These are phyloP conservation scores for Entoloma clypeatum DNA, from an alignment of 1,284 basidiomycete species.

Conservation along the genomic window DNA sequence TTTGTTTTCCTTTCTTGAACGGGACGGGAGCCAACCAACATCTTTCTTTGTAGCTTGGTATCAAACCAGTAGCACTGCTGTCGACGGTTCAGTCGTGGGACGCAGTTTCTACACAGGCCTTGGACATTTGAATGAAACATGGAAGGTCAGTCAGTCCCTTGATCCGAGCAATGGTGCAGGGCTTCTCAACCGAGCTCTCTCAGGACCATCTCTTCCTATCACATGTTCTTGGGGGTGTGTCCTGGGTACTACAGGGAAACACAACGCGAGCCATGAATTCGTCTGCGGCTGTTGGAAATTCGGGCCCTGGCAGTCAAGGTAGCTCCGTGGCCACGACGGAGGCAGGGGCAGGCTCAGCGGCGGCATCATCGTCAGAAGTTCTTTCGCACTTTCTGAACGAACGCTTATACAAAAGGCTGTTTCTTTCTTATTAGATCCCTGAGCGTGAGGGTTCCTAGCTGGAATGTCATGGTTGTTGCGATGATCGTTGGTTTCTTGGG, in stretches of 20 bases:
- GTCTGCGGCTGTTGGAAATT: slow-evolving; percentile 41
- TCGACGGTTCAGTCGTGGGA: slow-evolving; percentile 46
- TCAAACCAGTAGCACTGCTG: slow-evolving; percentile 64
- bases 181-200: slow-evolving; percentile 12
- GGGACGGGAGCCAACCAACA: slow-evolving; percentile 1
- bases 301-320: no score
- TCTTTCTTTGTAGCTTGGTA: slow-evolving; percentile 62
- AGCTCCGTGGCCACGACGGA: slow-evolving; percentile 1
- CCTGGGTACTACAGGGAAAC: slow-evolving; percentile 64
- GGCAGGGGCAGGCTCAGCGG: background rate
- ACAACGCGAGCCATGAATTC: slow-evolving; percentile 54
- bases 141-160: slow-evolving; percentile 43
- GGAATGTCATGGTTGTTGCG: no score
- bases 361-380: slow-evolving; percentile 10
- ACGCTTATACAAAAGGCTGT: no score
- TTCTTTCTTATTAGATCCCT: no score
- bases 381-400: no score
- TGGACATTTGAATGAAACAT: slow-evolving; percentile 71
- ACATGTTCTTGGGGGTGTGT: slow-evolving; percentile 72
- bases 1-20: slow-evolving; percentile 21
- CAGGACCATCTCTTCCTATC: slow-evolving; percentile 60
- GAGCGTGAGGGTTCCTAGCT: no score
- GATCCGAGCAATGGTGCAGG: background rate
- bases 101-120: slow-evolving; percentile 80
- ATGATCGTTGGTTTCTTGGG: no score